Evolutionary conservation across 805 yeast genomes (phyloP).

Genomic region (Hanseniaspora taiwanica): DNA sequence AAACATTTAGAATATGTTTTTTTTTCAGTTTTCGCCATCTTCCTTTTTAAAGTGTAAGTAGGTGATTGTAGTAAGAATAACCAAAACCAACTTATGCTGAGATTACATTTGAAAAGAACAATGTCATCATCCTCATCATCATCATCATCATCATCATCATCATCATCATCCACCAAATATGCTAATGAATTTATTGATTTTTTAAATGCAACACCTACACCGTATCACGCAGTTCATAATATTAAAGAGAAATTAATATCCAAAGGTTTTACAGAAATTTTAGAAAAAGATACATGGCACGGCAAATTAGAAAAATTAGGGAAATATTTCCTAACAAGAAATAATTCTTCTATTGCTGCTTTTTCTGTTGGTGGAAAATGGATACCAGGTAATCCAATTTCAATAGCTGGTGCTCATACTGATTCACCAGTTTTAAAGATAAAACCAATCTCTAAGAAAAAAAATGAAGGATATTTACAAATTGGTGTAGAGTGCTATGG

Average conservation of each 20-base stretch:
- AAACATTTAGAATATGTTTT: too few species aligned
- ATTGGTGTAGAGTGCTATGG: constrained; percentile 93
- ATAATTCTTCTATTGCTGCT: constrained; percentile 79
- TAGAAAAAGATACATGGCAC: constrained; percentile 63
- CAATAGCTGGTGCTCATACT: constrained; percentile 92
- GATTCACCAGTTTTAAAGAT: constrained; percentile 85
- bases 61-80: too few species aligned
- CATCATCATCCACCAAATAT: constrained; percentile 13
- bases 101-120: constrained; percentile 11
- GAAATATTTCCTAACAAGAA: constrained; percentile 79
- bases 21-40: too few species aligned
- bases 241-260: constrained; percentile 39
- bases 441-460: constrained; percentile 70
- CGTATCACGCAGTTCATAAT: constrained; percentile 78
- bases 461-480: constrained; percentile 65
- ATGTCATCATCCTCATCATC: constrained; percentile 8
- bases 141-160: constrained; percentile 1
- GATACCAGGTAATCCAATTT: constrained; percentile 65
- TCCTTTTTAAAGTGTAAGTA: too few species aligned
- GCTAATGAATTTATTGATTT: constrained; percentile 54
- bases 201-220: constrained; percentile 80
- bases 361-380: constrained; percentile 68
- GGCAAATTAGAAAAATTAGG: constrained; percentile 38
- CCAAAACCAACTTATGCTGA: constrained; percentile 13
- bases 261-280: constrained; percentile 62